Evolutionary conservation across 2,329 filamentous ascomycete species (phyloP).

Genomic region (Myriosclerotinia scirpicola): DNA sequence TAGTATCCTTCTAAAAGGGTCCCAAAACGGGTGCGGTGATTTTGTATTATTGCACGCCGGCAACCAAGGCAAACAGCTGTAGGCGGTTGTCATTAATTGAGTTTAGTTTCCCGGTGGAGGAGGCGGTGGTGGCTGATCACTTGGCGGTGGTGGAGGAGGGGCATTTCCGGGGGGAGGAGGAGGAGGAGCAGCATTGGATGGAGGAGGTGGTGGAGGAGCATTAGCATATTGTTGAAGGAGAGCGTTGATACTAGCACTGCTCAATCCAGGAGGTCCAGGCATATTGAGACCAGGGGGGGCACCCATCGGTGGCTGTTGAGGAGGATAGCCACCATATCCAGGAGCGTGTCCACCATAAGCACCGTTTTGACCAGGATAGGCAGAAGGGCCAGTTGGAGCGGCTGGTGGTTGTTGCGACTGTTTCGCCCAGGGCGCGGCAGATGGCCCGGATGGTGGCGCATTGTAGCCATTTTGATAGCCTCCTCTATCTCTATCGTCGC

Average conservation of each 20-base stretch:
- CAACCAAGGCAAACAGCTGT: not conserved
- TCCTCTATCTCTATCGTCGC: slow-evolving; percentile 44
- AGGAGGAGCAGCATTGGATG: slow-evolving; percentile 42
- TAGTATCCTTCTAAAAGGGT: slow-evolving; percentile 9
- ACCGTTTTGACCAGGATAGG: slow-evolving; percentile 48
- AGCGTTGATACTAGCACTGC: slow-evolving; percentile 59
- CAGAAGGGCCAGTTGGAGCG: slow-evolving; percentile 34
- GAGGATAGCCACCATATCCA: slow-evolving; percentile 41
- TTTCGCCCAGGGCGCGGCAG: slow-evolving; percentile 44
- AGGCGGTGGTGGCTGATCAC: slow-evolving; percentile 32
- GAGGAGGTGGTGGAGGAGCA: slow-evolving; percentile 54
- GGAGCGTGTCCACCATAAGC: slow-evolving; percentile 55
- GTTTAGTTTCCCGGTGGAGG: slow-evolving; percentile 27
- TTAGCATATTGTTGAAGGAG: slow-evolving; percentile 63
- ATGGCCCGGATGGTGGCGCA: slow-evolving; percentile 54
- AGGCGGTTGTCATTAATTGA: not conserved
- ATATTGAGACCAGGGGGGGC: slow-evolving; percentile 43
- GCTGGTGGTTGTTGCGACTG: slow-evolving; percentile 44
- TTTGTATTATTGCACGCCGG: not conserved
- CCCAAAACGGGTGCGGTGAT: not conserved
- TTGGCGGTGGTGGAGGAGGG: slow-evolving; percentile 62
- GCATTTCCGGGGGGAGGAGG: slow-evolving; percentile 54
- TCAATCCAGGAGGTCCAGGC: slow-evolving; percentile 47
- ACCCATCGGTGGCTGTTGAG: slow-evolving; percentile 46
- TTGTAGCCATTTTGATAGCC: slow-evolving; percentile 49